These are phyloP conservation scores for Craterostigma plantagineum DNA, from an alignment of 257 asterid species.

Conservation along the genomic window DNA sequence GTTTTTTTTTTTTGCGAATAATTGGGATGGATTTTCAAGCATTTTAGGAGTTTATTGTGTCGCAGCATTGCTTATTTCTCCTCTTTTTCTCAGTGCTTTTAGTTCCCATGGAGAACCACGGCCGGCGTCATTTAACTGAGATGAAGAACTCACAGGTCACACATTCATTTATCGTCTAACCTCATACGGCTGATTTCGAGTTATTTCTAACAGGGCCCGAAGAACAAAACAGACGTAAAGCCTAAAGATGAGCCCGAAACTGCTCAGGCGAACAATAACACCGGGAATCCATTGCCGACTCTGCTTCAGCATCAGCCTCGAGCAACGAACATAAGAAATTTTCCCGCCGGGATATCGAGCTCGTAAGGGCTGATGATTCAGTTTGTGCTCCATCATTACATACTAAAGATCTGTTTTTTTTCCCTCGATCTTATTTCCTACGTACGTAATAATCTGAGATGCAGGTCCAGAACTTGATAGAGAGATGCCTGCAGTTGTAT, in stretches of 20 bases:
- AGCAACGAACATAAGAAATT: conserved; percentile 76
- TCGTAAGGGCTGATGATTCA: conserved; percentile 31
- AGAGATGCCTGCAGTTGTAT: conserved; percentile 80
- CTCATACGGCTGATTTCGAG: not conserved
- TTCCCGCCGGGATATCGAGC: conserved; percentile 89
- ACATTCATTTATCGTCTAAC: too few species aligned
- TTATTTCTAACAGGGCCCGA: conserved; percentile 25
- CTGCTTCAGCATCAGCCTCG: conserved; percentile 75
- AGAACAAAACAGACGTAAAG: conserved; percentile 37
- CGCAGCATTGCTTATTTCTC: too few species aligned
- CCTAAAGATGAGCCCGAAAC: conserved; percentile 56
- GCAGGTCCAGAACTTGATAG: conserved; percentile 90
- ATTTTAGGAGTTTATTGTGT: too few species aligned
- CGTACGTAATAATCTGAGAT: conserved; percentile 9
- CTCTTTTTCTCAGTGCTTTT: too few species aligned
- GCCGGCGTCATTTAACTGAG: too few species aligned
- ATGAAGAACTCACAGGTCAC: too few species aligned
- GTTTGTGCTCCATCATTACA: not conserved
- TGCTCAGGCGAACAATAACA: conserved; percentile 36
- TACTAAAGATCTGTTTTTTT: not conserved
- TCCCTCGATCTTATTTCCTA: not conserved
- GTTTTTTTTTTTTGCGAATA: too few species aligned
- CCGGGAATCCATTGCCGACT: conserved; percentile 62
- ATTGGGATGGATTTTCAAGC: too few species aligned
- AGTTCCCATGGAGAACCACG: too few species aligned